These are phyloP conservation scores for Thermoascus crustaceus DNA, from an alignment of 2,329 filamentous ascomycete species.

Conservation along the genomic window DNA sequence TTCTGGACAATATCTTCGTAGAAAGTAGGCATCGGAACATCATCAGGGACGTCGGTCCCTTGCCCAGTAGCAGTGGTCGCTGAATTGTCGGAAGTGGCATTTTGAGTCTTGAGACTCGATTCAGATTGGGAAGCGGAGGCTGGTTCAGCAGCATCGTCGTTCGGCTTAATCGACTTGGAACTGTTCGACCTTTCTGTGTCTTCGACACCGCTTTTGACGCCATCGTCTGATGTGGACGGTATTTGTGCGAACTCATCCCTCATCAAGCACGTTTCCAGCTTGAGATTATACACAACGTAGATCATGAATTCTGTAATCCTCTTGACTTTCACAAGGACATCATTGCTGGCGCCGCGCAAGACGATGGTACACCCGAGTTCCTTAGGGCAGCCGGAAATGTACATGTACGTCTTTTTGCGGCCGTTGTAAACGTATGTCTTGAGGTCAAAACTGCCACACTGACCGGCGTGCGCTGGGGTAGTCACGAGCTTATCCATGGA, in stretches of 20 bases:
- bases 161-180: slow-evolving; percentile 4
- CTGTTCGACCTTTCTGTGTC: slow-evolving; percentile 6
- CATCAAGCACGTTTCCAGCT: slow-evolving; percentile 89
- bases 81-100: slow-evolving; percentile 11
- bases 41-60: slow-evolving; percentile 56
- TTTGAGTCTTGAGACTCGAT: slow-evolving; percentile 10
- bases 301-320: slow-evolving; percentile 97
- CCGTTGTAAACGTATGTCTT: slow-evolving; percentile 87
- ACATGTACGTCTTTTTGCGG: slow-evolving; percentile 90
- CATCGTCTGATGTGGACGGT: slow-evolving; percentile 53
- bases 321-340: slow-evolving; percentile 70
- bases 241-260: slow-evolving; percentile 85
- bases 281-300: slow-evolving; percentile 96
- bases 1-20: slow-evolving; percentile 94
- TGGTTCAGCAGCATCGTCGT: slow-evolving; percentile 5
- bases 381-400: slow-evolving; percentile 79
- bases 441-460: slow-evolving; percentile 82
- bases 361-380: slow-evolving; percentile 93
- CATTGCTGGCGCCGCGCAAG: slow-evolving; percentile 68
- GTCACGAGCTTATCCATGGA: slow-evolving; percentile 89
- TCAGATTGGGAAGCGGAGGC: slow-evolving; percentile 10
- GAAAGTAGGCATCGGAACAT: slow-evolving; percentile 78
- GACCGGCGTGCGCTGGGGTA: slow-evolving; percentile 64
- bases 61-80: slow-evolving; percentile 12
- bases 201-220: slow-evolving; percentile 14